Evolutionary conservation across 2,329 filamentous ascomycete species (phyloP).

Genomic region (Xylaria sp.): DNA sequence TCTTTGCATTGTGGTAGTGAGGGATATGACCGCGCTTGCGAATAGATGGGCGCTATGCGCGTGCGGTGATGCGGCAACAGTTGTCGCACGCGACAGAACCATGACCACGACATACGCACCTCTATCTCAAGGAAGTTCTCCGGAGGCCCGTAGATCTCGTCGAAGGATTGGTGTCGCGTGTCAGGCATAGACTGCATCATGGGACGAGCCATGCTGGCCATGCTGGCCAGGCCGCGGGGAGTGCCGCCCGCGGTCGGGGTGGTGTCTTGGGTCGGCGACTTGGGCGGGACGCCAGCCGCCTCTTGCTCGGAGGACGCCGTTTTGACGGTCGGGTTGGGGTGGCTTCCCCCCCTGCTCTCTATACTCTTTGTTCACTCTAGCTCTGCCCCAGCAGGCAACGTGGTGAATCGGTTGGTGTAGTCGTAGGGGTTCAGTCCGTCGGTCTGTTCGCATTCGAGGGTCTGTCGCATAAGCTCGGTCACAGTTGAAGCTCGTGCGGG

Average conservation of each 20-base stretch:
- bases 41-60: too few relatives aligned
- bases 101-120: too few relatives aligned
- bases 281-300: constrained; percentile 30
- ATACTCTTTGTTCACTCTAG: not conserved
- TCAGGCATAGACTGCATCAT: constrained; percentile 71
- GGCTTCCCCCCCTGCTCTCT: constrained; percentile 7
- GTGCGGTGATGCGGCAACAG: too few relatives aligned
- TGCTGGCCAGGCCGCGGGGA: constrained; percentile 40
- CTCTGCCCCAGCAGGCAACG: constrained; percentile 2
- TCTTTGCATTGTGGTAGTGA: too few relatives aligned
- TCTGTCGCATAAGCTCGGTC: too few relatives aligned
- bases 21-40: too few relatives aligned
- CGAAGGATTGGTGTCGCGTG: constrained; percentile 90
- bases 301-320: constrained; percentile 39
- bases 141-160: constrained; percentile 97
- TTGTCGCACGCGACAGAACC: not conserved
- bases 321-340: constrained; percentile 33
- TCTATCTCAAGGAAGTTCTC: constrained; percentile 99
- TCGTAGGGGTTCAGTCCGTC: not conserved
- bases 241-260: constrained; percentile 1
- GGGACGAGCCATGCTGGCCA: constrained; percentile 51
- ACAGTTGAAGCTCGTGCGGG: not conserved
- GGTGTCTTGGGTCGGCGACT: constrained; percentile 27
- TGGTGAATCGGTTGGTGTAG: not conserved
- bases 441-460: not conserved